Base-by-base conservation (phyloP, 2,329 filamentous ascomycete species). In the Xylariaceae sp. region DNA sequence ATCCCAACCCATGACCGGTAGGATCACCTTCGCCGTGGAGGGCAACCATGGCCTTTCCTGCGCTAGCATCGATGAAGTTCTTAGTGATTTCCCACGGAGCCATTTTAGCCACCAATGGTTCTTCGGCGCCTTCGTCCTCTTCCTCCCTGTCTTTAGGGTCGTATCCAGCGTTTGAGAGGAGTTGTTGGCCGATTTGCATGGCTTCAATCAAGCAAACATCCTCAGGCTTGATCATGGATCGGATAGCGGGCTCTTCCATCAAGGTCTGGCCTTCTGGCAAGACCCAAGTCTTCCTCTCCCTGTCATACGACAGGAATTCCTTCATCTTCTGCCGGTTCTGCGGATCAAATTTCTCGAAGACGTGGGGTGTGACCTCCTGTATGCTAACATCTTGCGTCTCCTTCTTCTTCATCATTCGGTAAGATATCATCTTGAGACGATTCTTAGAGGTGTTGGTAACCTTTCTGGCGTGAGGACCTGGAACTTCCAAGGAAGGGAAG, bases 391-490 rank as follows among this genome's bases (percentile, higher is more conserved):
- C 82, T 57, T 87, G 79, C 21, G 88, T 84, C 18, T 85, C 79
- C 66, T 88, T 91, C 66, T 90, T 90, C 60, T 88, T 84, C 67
- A 96, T 90, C 71, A 96, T 87, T 48, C 95, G 89, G 72, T 91
- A 97, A 0, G 92, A 90, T 40, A 99, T 87, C 88, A 97, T 97
- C 78, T 95, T 96, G 74, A 99, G 87, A 37, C 95, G 87, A 73
- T 95, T 96, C 79, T 99, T 99, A 37, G 91, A 89, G n/a, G 93
- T 92, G 54, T 96, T 96, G 0, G 95, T 99, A 26, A 98, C 93
- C 73, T 95, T 96, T 59, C 95, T 84, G 40, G 92, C 96, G 71
- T 98, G 93, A 2, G 93, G 93, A 0, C 93, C 93, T 2, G 95
- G 95, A 4, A 99, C 89, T 67, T 98, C 93, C 26, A 93, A 86